Conservation (phyloP, 441 rosid species). For the Syzygium malaccense region DNA sequence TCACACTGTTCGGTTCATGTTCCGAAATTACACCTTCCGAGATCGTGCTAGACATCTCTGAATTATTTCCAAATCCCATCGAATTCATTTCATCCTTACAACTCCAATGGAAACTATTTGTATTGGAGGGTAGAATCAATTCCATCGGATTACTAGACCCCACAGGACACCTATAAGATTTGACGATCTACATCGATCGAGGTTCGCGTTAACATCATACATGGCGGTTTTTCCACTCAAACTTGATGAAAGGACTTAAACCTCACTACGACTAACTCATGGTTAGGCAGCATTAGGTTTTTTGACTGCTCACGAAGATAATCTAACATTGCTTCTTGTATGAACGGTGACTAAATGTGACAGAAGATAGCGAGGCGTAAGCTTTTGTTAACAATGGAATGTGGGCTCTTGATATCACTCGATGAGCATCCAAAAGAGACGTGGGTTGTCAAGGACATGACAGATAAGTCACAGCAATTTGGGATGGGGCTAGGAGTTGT, state of each 20-base stretch:
- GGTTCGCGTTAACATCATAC: accelerated
- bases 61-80: background rate
- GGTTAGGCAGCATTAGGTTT: background rate
- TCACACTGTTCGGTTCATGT: background rate
- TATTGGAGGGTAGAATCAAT: background rate
- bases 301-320: background rate
- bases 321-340: background rate
- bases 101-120: accelerated
- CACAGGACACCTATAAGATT: accelerated
- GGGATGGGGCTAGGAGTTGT: accelerated
- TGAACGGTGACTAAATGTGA: background rate
- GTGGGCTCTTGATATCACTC: background rate
- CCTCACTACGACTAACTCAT: background rate
- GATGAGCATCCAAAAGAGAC: background rate
- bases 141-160: accelerated
- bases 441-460: background rate
- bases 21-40: background rate
- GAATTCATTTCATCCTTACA: background rate
- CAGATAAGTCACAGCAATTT: background rate
- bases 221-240: accelerated
- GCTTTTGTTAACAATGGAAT: background rate
- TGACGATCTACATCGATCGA: accelerated
- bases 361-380: too few species aligned
- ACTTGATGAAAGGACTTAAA: accelerated
- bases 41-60: background rate